These are phyloP conservation scores for Mycosarcoma maydis DNA, from an alignment of 1,284 basidiomycete species.

Conservation along the genomic window DNA sequence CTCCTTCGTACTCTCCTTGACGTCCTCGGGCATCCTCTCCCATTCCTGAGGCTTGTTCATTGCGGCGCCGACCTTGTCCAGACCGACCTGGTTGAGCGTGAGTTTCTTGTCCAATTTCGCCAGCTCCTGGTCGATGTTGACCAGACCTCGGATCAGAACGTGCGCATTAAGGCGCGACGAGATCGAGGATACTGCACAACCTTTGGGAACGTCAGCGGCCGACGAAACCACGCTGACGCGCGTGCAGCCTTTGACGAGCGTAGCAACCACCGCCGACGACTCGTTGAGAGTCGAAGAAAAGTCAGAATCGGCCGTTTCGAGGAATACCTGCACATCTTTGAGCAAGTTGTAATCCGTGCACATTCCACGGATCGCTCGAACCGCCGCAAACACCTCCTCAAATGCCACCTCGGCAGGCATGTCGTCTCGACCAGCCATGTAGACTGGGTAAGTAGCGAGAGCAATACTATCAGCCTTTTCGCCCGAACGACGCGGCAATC, in stretches of 20 bases:
- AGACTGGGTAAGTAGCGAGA: conserved; percentile 82
- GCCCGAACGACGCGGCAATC: conserved; percentile 80
- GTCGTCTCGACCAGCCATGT: conserved; percentile 54
- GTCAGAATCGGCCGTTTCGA: conserved; percentile 77
- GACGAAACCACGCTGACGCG: conserved; percentile 74
- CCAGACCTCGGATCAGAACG: conserved; percentile 57
- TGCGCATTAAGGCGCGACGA: conserved; percentile 54
- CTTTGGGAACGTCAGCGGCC: conserved; percentile 76
- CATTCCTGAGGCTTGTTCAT: conserved; percentile 59
- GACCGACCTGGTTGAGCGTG: conserved; percentile 52
- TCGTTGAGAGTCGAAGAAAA: conserved; percentile 71
- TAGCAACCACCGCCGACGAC: conserved; percentile 79
- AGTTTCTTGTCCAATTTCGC: conserved; percentile 63
- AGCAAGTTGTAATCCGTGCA: conserved; percentile 91
- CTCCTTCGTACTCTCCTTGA: conserved; percentile 51
- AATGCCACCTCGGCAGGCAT: conserved; percentile 70
- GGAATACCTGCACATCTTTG: conserved; percentile 86
- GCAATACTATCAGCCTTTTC: conserved; percentile 88
- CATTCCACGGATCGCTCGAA: conserved; percentile 84
- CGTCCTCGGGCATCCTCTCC: conserved; percentile 59
- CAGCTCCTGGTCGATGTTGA: conserved; percentile 62
- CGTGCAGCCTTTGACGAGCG: conserved; percentile 90
- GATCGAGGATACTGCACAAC: conserved; percentile 81
- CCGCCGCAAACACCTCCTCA: conserved; percentile 82
- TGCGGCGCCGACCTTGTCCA: conserved; percentile 49